Percentiles rank a stretch among this genome's conserved stretches.
Conservation (phyloP, 768 basidiomycete species). For the Zangia roseola region DNA sequence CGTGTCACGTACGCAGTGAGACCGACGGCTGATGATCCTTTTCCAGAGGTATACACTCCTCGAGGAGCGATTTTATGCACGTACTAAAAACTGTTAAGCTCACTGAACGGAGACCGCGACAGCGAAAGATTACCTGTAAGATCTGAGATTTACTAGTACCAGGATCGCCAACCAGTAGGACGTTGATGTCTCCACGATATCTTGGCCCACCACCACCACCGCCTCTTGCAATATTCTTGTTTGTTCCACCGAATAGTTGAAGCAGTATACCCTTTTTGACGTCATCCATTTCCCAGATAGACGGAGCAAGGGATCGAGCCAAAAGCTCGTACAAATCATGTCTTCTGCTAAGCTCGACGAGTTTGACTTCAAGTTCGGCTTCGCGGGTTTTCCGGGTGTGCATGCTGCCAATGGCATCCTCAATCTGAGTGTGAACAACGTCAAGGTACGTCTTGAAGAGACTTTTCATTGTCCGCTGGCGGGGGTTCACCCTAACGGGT, state of each 20-base stretch:
- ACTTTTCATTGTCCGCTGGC: slow-evolving; percentile 88
- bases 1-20: slow-evolving; percentile 97
- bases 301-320: slow-evolving; percentile 84
- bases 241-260: slow-evolving; percentile 96
- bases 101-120: background rate
- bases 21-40: slow-evolving; percentile 98
- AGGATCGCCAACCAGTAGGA: slow-evolving; percentile 95
- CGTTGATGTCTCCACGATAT: slow-evolving; percentile 98
- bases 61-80: slow-evolving; percentile 98
- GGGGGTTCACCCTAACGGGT: slow-evolving; percentile 92
- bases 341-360: slow-evolving; percentile 67
- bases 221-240: slow-evolving; percentile 90
- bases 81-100: slow-evolving; percentile 53
- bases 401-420: slow-evolving; percentile 40
- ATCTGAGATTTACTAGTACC: slow-evolving; percentile 98
- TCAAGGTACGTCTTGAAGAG: slow-evolving; percentile 98
- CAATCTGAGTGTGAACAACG: slow-evolving; percentile 85
- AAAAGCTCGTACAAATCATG: slow-evolving; percentile 88
- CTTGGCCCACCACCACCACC: slow-evolving; percentile 95
- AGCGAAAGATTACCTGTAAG: slow-evolving; percentile 57
- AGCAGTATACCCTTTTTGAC: slow-evolving; percentile 98
- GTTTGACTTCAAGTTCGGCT: slow-evolving; percentile 77
- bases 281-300: slow-evolving; percentile 98
- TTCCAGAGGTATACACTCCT: slow-evolving; percentile 96
- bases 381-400: slow-evolving; percentile 38